Percentiles rank a stretch among this genome's conserved stretches.
Conservation (phyloP, 306 rosid species). For the Vigna reflexopilosa region DNA sequence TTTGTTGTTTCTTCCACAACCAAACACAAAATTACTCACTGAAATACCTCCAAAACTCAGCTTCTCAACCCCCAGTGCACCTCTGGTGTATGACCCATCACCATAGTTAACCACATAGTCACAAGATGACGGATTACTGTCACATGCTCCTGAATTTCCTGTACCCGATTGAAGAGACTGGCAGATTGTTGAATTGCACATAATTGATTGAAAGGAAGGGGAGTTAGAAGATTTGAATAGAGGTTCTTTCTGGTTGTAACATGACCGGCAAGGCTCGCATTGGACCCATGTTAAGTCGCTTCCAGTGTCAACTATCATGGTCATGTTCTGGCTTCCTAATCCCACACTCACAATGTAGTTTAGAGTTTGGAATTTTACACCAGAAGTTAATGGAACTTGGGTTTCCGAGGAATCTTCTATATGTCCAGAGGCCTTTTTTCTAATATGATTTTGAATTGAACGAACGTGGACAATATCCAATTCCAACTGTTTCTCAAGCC, state of each 20-base stretch:
- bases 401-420: background rate
- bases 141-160: background rate
- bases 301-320: constrained; percentile 10
- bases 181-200: constrained; percentile 10
- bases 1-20: constrained; percentile 18
- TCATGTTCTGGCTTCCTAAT: constrained; percentile 18
- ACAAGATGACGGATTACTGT: background rate
- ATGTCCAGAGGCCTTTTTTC: background rate
- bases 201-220: constrained; percentile 6
- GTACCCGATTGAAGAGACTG: background rate
- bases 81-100: constrained; percentile 4
- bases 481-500: constrained; percentile 50
- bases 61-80: background rate
- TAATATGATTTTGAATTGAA: constrained; percentile 46
- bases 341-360: constrained; percentile 13
- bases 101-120: constrained; percentile 11
- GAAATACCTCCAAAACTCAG: constrained; percentile 9
- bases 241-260: constrained; percentile 5
- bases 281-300: constrained; percentile 17
- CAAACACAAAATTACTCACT: constrained; percentile 4
- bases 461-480: constrained; percentile 53
- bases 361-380: constrained; percentile 7
- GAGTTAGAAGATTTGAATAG: background rate
- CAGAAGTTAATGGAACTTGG: constrained; percentile 6
- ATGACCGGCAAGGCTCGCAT: constrained; percentile 5